A percentile compares a stretch with the other conserved stretches of the same genome.
These are phyloP conservation scores for Mucor saturninus DNA, from an alignment of 371 early-diverging fungal genomes.

Conservation along the genomic window DNA sequence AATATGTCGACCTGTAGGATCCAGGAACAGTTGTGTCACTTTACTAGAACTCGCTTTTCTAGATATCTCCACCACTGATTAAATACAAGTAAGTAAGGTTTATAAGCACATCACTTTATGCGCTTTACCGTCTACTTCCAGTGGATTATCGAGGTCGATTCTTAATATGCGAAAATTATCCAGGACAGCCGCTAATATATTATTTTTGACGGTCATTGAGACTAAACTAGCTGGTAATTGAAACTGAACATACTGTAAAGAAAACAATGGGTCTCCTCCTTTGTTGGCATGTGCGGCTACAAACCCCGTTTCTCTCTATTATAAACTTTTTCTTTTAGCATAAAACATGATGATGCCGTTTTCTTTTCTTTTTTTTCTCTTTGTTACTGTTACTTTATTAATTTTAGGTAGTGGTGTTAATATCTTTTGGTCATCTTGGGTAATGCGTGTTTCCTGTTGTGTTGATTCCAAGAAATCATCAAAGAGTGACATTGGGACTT, in stretches of 20 bases:
- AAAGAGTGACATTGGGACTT: conserved; percentile 39
- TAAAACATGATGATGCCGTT: not conserved
- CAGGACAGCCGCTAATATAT: conserved; percentile 75
- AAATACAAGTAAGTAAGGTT: not conserved
- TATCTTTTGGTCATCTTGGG: conserved; percentile 10
- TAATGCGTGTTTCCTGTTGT: conserved; percentile 2
- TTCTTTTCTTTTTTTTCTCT: too few relatives aligned
- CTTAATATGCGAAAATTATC: conserved; percentile 69
- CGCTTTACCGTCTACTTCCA: conserved; percentile 34
- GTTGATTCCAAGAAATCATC: conserved; percentile 47
- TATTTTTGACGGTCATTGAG: conserved; percentile 77
- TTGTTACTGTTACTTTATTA: conserved; percentile 17
- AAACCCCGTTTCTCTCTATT: conserved; percentile 57
- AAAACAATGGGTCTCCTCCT: conserved; percentile 62
- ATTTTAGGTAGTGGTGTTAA: conserved; percentile 9
- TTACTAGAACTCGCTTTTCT: conserved; percentile 63
- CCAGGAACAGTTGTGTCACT: conserved; percentile 75
- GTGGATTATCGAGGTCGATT: conserved; percentile 69
- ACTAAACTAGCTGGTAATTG: conserved; percentile 71
- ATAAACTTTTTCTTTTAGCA: not conserved
- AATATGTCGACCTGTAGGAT: conserved; percentile 87
- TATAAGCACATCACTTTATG: not conserved
- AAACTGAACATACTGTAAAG: conserved; percentile 86
- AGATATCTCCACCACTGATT: conserved; percentile 75
- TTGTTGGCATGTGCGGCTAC: conserved; percentile 42